Base-by-base conservation (phyloP, 148 eudicot genomes). In the Cornus suecica region DNA sequence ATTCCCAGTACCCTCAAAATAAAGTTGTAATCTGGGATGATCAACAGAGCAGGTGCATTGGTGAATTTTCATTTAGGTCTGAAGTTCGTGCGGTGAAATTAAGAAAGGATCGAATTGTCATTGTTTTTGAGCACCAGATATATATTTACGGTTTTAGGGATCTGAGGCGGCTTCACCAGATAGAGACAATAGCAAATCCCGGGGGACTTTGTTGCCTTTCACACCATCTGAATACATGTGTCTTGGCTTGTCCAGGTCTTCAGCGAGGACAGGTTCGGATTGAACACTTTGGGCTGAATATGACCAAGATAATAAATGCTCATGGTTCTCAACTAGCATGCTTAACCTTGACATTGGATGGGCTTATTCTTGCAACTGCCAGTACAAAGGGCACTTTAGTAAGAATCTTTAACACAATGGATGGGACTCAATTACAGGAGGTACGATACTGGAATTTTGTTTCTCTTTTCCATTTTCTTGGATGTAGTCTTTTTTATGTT, bases 381-480 rank as follows among this genome's bases (percentile, higher is more conserved):
- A 92, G 99, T 82, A 80, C 90, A 22, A 92, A 85, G 81, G 99
- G 99, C 45, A 95, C 97, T 73, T 86, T 92, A 52, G 78, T 95
- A 61, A 88, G 99, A 80, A 85, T 95, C 68, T 95, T 91, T 70
- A 95, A 92, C 83, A 91, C 99, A 18, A 83, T 95, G 93, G 97
- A 95, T 83, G 99, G 99, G 62, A 87, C 97, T 82, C 89, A 81
- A 78, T 83, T 95, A 83, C 99, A 95, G 85, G 99, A 95, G 99
- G 99, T 95, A 92, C 24, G 78, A 60, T 72, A 63, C 28, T 78
- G 66, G 30, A 42, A n/a, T n/a, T n/a, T n/a, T n/a, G 25, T 70
- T 22, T 74, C 56, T 22, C 60, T 30, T 77, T 6, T 24, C 23
- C 5, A 1, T 77, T 37, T 24, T 16, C 45, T 52, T 56, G 77